These are phyloP conservation scores for Fraxinus angustifolia DNA, from an alignment of 305 asterid genomes.

Conservation along the genomic window DNA sequence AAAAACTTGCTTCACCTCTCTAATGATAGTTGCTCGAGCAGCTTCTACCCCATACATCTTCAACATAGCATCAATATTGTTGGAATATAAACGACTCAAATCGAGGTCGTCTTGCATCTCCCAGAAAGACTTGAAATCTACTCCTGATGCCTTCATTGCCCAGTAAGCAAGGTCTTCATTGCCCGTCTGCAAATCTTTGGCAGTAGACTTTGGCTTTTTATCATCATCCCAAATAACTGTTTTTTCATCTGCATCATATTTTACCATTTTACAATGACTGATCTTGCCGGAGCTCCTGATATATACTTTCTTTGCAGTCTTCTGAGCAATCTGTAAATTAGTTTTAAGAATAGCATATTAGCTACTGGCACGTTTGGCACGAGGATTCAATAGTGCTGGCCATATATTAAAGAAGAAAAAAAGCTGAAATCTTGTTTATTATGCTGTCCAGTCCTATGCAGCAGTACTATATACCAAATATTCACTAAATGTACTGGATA, in stretches of 20 bases:
- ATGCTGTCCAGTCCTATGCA: neutral
- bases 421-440: neutral
- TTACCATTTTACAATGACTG: conserved; percentile 70
- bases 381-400: neutral
- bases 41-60: conserved; percentile 87
- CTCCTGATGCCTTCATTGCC: conserved; percentile 87
- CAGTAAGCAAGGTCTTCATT: conserved; percentile 50
- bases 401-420: neutral
- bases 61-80: conserved; percentile 63
- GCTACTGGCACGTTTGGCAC: neutral
- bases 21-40: conserved; percentile 70
- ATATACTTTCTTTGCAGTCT: conserved; percentile 68
- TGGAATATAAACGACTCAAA: conserved; percentile 63
- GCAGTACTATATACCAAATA: neutral
- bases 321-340: conserved; percentile 69
- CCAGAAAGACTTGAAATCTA: conserved; percentile 69
- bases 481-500: neutral
- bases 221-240: conserved; percentile 73
- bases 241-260: conserved; percentile 74
- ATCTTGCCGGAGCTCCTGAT: conserved; percentile 67
- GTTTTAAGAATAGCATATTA: neutral
- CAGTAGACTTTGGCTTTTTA: conserved; percentile 34
- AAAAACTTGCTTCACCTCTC: conserved; percentile 81
- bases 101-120: conserved; percentile 74
- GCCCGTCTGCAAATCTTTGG: conserved; percentile 8